A percentile compares a stretch with the other conserved stretches of the same genome.
Evolutionary conservation across 192 early-diverging fungal species (phyloP).

Genomic region (Dissophora globulifera): DNA sequence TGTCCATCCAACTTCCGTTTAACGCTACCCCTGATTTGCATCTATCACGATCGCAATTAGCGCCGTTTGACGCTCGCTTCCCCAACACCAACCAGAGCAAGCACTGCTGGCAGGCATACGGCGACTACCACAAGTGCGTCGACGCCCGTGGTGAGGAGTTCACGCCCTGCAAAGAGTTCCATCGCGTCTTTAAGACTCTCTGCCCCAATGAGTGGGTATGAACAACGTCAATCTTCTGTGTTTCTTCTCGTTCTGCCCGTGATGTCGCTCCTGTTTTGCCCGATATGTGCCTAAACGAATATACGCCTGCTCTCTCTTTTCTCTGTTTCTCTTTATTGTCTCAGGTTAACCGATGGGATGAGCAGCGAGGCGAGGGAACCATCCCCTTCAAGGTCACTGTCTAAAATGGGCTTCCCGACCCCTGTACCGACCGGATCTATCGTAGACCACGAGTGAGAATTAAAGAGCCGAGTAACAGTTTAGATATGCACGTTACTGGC

Average conservation of each 20-base stretch:
- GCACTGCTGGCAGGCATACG: slow-evolving; percentile 99
- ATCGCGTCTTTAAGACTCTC: slow-evolving; percentile 80
- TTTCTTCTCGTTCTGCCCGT: background rate
- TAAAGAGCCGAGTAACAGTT: too few relatives aligned
- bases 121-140: slow-evolving; percentile 93
- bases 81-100: slow-evolving; percentile 99
- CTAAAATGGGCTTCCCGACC: slow-evolving; percentile 3
- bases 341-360: slow-evolving; percentile 42
- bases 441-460: too few relatives aligned
- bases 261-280: too few relatives aligned
- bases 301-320: background rate
- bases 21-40: too few relatives aligned
- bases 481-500: too few relatives aligned
- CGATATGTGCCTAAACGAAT: too few relatives aligned
- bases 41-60: too few relatives aligned
- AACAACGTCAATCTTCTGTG: slow-evolving; percentile 5
- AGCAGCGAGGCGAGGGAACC: slow-evolving; percentile 46
- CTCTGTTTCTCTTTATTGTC: background rate
- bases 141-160: slow-evolving; percentile 96
- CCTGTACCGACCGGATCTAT: too few relatives aligned
- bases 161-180: slow-evolving; percentile 92
- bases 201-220: slow-evolving; percentile 97
- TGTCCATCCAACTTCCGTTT: too few relatives aligned
- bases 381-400: slow-evolving; percentile 44
- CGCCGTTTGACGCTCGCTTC: slow-evolving; percentile 80